Evolutionary conservation across 1,284 basidiomycete genomes (phyloP), one percentile per base, ranked within the genome.

Genomic region (Hemileia vastatrix): DNA sequence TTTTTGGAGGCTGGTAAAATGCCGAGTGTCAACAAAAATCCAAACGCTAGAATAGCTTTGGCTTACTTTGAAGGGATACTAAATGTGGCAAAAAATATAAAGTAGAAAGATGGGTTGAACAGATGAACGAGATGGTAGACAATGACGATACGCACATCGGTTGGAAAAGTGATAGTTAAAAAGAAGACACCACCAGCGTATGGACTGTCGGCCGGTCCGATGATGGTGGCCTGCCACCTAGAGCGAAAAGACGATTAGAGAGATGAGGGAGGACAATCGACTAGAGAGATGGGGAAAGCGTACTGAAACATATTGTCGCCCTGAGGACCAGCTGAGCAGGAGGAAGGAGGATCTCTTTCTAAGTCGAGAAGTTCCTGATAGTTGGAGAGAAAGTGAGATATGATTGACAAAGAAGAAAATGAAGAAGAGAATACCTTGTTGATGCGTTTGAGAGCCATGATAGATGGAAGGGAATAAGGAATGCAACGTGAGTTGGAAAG

Each of bases 391-490:
- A 47, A 54, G 50, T 54, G 21, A 49, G 52, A 5, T 13, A 52
- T 36, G 32, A 13, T 9, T 44, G 24, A 19, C 13, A 54, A 4
- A 31, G 9, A 21, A 53, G 23, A 32, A 9, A 21, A 45, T 18
- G 2, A 13, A n/a, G 24, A 9, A 60, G 53, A 55, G 72, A 83
- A 63, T 67, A 91, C 92, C 87, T 94, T 95, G 87, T 92, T 94
- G 82, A 96, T 96, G 83, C 92, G 91, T 83, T 93, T 94, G 72
- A 95, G 83, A 76, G 92, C 91, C 92, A 94, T 95, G 56, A 18
- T n/a, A 47, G 44, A 18, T 18, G 18, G 44, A 47, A 21, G 18
- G 15, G 21, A 47, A 47, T n/a, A 1, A n/a, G 21, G 21, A 6
- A n/a, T 18, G 9, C 8, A 15, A 47, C 44, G 21, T 21, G 8